A percentile compares a stretch with the other conserved stretches of the same genome.
Conservation (phyloP, 2,329 filamentous ascomycete species). For the Clathrospora elynae region DNA sequence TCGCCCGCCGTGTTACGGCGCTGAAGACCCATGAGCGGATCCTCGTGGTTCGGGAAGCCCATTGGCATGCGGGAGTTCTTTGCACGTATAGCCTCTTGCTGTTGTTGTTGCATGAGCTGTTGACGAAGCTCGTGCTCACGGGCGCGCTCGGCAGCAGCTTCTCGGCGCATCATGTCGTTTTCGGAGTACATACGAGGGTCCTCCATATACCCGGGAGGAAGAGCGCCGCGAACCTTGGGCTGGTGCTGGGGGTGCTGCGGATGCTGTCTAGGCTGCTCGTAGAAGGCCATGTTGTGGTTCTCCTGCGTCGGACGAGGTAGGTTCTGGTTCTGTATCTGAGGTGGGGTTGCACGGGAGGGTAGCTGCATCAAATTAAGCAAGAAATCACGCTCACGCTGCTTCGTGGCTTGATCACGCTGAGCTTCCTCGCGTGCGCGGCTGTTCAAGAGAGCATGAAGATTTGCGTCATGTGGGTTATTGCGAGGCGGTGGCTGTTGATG, state of each 20-base stretch:
- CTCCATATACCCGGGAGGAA: slow-evolving; percentile 48
- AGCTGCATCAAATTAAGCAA: slow-evolving; percentile 82
- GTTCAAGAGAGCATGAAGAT: slow-evolving; percentile 45
- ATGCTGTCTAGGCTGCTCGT: slow-evolving; percentile 42
- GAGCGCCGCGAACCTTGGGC: slow-evolving; percentile 45
- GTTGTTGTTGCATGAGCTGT: slow-evolving; percentile 32
- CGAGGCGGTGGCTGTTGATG: slow-evolving; percentile 40
- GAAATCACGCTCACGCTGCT: slow-evolving; percentile 76
- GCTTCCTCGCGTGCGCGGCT: slow-evolving; percentile 47
- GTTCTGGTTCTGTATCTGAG: slow-evolving; percentile 41
- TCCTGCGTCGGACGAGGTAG: slow-evolving; percentile 44
- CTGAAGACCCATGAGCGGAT: slow-evolving; percentile 41
- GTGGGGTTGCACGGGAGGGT: slow-evolving; percentile 45
- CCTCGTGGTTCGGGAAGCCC: slow-evolving; percentile 42
- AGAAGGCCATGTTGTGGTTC: slow-evolving; percentile 41
- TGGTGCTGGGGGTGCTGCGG: slow-evolving; percentile 34
- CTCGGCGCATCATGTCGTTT: slow-evolving; percentile 41
- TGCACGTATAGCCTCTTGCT: slow-evolving; percentile 44
- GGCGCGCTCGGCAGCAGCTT: slow-evolving; percentile 38
- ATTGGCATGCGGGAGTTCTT: slow-evolving; percentile 41
- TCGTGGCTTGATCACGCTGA: slow-evolving; percentile 47
- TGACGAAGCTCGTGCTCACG: slow-evolving; percentile 42
- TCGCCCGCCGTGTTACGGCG: slow-evolving; percentile 47
- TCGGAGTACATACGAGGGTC: slow-evolving; percentile 43
- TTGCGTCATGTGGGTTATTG: slow-evolving; percentile 41